Conservation (phyloP, 1,284 basidiomycete genomes). For the Inonotus hispidus region DNA sequence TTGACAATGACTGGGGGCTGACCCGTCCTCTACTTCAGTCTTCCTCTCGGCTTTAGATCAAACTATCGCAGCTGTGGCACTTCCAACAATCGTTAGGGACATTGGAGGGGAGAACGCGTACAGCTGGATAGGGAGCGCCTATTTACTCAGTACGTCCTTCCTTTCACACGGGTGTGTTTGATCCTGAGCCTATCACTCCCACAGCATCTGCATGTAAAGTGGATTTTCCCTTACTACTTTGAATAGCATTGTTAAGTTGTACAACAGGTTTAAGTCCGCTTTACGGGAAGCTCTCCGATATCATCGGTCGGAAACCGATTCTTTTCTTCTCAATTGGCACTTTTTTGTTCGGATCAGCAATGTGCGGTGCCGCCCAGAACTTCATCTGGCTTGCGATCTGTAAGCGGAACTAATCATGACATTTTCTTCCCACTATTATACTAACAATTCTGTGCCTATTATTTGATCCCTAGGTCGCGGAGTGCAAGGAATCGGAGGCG, state of each 20-base stretch:
- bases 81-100: slow-evolving; percentile 29
- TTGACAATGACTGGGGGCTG: neutral
- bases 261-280: slow-evolving; percentile 24
- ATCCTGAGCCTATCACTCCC: slow-evolving; percentile 15
- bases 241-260: neutral
- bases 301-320: slow-evolving; percentile 28
- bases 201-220: slow-evolving; percentile 19
- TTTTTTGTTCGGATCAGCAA: slow-evolving; percentile 34
- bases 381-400: slow-evolving; percentile 37
- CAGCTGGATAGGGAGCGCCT: slow-evolving; percentile 27
- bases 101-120: slow-evolving; percentile 29
- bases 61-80: slow-evolving; percentile 30
- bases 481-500: slow-evolving; percentile 48
- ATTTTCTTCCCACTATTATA: slow-evolving; percentile 24
- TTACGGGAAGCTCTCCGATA: slow-evolving; percentile 31
- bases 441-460: slow-evolving; percentile 1
- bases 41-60: slow-evolving; percentile 34
- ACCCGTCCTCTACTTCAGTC: slow-evolving; percentile 9
- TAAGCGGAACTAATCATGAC: slow-evolving; percentile 24
- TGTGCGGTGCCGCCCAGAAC: slow-evolving; percentile 40
- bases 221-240: slow-evolving; percentile 16
- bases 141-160: slow-evolving; percentile 29
- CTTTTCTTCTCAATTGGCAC: slow-evolving; percentile 28
- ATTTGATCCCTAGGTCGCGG: slow-evolving; percentile 39
- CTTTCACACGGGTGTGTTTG: slow-evolving; percentile 20